Percentiles rank a stretch among this genome's conserved stretches.
Conservation (phyloP, 805 yeast genomes). For the Myxozyma melibiosi region DNA sequence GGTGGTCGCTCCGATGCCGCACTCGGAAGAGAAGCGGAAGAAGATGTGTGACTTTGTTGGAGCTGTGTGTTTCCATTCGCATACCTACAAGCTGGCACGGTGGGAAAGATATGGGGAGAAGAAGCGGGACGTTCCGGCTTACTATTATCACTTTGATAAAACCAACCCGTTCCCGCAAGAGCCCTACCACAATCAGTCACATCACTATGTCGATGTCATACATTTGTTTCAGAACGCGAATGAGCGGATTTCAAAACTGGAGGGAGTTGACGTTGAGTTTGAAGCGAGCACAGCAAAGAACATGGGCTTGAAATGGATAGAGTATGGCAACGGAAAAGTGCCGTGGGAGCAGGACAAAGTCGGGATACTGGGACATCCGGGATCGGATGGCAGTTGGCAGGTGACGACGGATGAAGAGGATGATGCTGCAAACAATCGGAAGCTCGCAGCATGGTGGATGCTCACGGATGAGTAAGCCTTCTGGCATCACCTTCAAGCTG, state of each 20-base stretch:
- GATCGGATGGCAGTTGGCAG: constrained; percentile 10
- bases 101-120: constrained; percentile 11
- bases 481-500: background rate
- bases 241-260: constrained; percentile 4
- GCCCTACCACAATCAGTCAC: constrained; percentile 13
- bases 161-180: constrained; percentile 17
- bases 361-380: constrained; percentile 15
- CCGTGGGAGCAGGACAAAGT: constrained; percentile 17
- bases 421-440: constrained; percentile 13
- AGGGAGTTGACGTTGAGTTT: constrained; percentile 6
- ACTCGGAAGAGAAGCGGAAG: constrained; percentile 5
- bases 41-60: constrained; percentile 15
- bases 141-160: constrained; percentile 26
- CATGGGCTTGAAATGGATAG: constrained; percentile 21
- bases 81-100: constrained; percentile 16
- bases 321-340: constrained; percentile 12
- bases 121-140: constrained; percentile 12
- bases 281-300: constrained; percentile 8
- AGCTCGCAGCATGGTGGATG: constrained; percentile 18
- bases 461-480: constrained; percentile 1
- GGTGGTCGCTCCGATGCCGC: constrained; percentile 1
- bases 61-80: constrained; percentile 23
- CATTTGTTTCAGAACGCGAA: constrained; percentile 17
- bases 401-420: constrained; percentile 19
- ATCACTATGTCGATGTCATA: constrained; percentile 21